Evolutionary conservation across 2,329 filamentous ascomycete genomes (phyloP), one percentile per base, ranked within the genome.

Genomic region (Sclerotinia borealis): DNA sequence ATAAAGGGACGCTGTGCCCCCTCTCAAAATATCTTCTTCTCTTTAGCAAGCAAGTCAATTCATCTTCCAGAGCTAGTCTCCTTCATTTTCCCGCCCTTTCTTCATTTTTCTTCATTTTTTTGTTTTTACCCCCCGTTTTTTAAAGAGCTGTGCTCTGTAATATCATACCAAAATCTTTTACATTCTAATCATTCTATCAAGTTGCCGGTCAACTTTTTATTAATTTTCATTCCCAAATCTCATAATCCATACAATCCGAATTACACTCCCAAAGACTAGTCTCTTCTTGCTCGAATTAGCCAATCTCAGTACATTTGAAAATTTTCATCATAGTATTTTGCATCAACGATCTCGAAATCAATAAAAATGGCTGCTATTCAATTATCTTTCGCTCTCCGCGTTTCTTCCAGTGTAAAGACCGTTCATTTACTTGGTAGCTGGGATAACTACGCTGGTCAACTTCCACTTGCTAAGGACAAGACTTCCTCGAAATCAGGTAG

Each of bases 361-460:
- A 72, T 75, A 77, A 87, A 76, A 81, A 96, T 96, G 92, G 88
- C 93, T 79, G 83, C 92, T 77, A 87, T 95, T 79, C 93, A 97
- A 81, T 88, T 96, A 72, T 93, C 92, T 76, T 98, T 98, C 82
- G 89, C 90, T 78, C 91, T 98, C 78, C 92, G 93, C 82, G 96
- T 96, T 77, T 96, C 93, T 76, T 87, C 91, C 76, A 92, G 92
- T 80, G 92, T 96, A 85, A 96, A 97, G 87, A 93, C 93, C 75
- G 93, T 96, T 76, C 93, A 98, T 77, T 85, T 99, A 71, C 89
- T 98, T 79, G 93, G 93, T 75, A 98, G 93, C 71, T 99, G 93
- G 93, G 95, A 99, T 83, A 91, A 91, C 83, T 99, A 99, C 85
- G 83, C 85, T 72, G 91, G 92, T 71, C 93, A 97, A 80, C 91